Conservation (phyloP, 805 yeast genomes). For the Cyberlindnera suaveolens region DNA sequence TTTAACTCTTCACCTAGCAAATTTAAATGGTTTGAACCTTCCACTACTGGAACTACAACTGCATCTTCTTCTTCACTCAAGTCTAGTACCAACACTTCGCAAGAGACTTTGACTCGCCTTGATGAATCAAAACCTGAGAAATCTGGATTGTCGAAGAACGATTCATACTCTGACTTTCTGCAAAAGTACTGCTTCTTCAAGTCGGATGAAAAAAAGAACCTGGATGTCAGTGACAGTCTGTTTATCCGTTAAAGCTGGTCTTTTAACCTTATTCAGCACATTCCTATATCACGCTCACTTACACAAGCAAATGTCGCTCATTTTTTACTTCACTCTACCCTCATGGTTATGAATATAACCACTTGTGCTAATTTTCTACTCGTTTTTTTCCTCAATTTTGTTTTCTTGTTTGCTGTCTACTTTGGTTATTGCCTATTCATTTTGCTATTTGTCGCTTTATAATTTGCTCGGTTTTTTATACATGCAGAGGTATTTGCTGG, state of each 20-base stretch:
- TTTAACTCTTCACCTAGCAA: slow-evolving; percentile 16
- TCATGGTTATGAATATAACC: too few relatives aligned
- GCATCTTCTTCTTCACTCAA: slow-evolving; percentile 5
- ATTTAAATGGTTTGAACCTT: slow-evolving; percentile 5
- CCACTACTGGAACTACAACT: slow-evolving; percentile 8
- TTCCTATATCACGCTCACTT: not conserved
- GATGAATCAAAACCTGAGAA: not conserved
- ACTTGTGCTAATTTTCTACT: not conserved
- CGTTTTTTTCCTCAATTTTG: not conserved
- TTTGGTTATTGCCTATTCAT: too few relatives aligned
- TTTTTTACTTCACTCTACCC: too few relatives aligned
- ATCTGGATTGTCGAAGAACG: not conserved
- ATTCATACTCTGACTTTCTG: slow-evolving; percentile 20
- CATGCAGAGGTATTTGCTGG: not conserved
- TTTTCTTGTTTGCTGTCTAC: not conserved
- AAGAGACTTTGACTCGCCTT: slow-evolving; percentile 4
- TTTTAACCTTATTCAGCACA: not conserved
- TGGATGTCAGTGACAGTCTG: slow-evolving; percentile 8
- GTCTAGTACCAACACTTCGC: slow-evolving; percentile 4
- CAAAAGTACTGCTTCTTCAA: slow-evolving; percentile 24
- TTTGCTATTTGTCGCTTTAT: not conserved
- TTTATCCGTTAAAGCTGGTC: slow-evolving; percentile 8
- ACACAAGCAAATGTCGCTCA: not conserved
- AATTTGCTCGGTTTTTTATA: not conserved
- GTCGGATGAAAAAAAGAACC: slow-evolving; percentile 11